Evolutionary conservation across 768 basidiomycete genomes (phyloP).

Genomic region (Pisolithus orientalis): DNA sequence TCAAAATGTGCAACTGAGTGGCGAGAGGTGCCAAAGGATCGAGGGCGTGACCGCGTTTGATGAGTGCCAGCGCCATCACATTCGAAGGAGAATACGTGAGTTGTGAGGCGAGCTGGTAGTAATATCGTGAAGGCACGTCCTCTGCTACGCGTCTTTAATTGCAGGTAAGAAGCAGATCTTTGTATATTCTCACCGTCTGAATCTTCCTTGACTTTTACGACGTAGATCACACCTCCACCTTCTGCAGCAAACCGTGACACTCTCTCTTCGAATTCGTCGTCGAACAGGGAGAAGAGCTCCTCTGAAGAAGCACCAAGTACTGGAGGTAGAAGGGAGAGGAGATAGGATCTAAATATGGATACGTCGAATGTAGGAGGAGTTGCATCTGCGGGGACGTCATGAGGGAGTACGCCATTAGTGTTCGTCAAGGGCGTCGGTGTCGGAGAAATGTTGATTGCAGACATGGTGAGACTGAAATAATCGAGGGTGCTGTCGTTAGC

Average conservation of each 20-base stretch:
- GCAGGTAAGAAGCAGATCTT: background rate
- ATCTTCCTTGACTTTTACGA: conserved; percentile 74
- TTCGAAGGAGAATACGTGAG: conserved; percentile 77
- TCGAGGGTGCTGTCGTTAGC: background rate
- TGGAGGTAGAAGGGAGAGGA: conserved; percentile 69
- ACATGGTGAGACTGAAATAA: background rate
- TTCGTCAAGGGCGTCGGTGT: conserved; percentile 16
- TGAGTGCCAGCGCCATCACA: conserved; percentile 85
- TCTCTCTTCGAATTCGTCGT: conserved; percentile 69
- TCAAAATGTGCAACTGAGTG: conserved; percentile 84
- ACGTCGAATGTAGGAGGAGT: conserved; percentile 53
- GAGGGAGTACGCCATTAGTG: conserved; percentile 21
- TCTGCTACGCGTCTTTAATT: conserved; percentile 38
- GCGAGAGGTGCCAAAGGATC: conserved; percentile 78
- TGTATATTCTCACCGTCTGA: conserved; percentile 52
- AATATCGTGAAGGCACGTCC: conserved; percentile 55
- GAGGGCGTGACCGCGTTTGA: conserved; percentile 83
- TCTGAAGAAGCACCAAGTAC: conserved; percentile 64
- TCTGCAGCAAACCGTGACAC: conserved; percentile 73
- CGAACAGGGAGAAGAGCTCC: conserved; percentile 65
- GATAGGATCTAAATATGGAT: conserved; percentile 62
- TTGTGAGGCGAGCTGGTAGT: conserved; percentile 63
- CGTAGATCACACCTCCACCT: conserved; percentile 71
- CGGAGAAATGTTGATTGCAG: conserved; percentile 10
- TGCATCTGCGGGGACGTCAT: conserved; percentile 31